Percentiles rank a stretch among this genome's conserved stretches.
phyloP scores from a whole-genome alignment of 345 rosid species.

The Lepidium sativum region DNA sequence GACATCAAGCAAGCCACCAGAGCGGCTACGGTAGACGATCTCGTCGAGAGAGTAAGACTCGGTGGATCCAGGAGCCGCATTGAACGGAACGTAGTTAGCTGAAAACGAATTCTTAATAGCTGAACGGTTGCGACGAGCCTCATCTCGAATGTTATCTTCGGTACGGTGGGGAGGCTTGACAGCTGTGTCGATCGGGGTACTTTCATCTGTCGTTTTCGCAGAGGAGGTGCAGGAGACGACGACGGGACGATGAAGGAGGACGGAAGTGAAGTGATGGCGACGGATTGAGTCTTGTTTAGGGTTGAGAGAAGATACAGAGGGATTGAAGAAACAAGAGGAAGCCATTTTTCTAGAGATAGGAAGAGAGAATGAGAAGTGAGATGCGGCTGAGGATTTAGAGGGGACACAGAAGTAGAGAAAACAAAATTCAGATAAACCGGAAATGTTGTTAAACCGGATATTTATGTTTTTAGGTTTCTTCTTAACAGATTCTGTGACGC shows the following conservation, averaged over 20 bases:
- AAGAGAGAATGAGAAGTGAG: slow-evolving; percentile 10
- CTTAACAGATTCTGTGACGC: background rate
- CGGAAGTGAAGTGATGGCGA: slow-evolving; percentile 12
- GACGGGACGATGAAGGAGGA: slow-evolving; percentile 12
- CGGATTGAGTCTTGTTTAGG: slow-evolving; percentile 22
- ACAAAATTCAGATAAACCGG: slow-evolving; percentile 12
- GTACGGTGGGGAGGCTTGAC: slow-evolving; percentile 33
- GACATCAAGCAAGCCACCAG: slow-evolving; percentile 77
- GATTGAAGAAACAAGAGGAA: slow-evolving; percentile 22
- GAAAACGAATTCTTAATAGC: slow-evolving; percentile 34
- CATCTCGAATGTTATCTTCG: slow-evolving; percentile 50
- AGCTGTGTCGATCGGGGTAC: slow-evolving; percentile 11
- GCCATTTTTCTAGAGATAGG: slow-evolving; percentile 29
- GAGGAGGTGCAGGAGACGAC: slow-evolving; percentile 33
- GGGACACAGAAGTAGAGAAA: background rate
- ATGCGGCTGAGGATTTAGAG: slow-evolving; percentile 26
- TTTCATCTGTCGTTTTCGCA: slow-evolving; percentile 9
- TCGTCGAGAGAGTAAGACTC: slow-evolving; percentile 84
- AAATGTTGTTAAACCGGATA: background rate
- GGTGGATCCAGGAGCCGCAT: slow-evolving; percentile 37
- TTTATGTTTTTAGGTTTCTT: background rate
- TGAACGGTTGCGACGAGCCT: slow-evolving; percentile 55
- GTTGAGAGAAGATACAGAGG: slow-evolving; percentile 28
- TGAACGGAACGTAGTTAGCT: slow-evolving; percentile 78
- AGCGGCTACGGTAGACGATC: slow-evolving; percentile 75